A percentile compares a stretch with the other conserved stretches of the same genome.
phyloP scores from a whole-genome alignment of 176 grass and related monocot genomes.

The Phoenix dactylifera region DNA sequence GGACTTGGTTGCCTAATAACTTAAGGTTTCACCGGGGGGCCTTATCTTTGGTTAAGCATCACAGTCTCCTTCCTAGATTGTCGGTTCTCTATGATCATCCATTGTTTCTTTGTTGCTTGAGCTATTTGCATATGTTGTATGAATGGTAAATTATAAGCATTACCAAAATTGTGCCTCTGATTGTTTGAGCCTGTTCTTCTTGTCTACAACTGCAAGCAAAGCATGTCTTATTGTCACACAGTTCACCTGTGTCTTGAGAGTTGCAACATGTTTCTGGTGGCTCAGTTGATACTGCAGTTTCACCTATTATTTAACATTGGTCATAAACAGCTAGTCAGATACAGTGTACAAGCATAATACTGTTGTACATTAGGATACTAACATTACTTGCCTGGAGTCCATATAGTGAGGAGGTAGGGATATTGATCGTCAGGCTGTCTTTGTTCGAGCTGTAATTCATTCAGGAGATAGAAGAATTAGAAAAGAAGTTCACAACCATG shows the following conservation, averaged over 20 bases:
- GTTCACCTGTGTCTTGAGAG: conserved; percentile 25
- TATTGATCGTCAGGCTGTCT: conserved; percentile 67
- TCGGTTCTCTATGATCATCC: no score
- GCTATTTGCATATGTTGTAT: no score
- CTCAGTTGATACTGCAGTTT: conserved; percentile 43
- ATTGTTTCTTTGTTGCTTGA: no score
- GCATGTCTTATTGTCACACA: conserved; percentile 43
- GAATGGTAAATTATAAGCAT: conserved; percentile 16
- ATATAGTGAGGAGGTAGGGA: conserved; percentile 68
- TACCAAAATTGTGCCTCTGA: conserved; percentile 86
- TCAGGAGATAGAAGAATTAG: no score
- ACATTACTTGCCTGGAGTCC: conserved; percentile 54
- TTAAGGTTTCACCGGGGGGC: no score
- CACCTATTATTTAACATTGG: conserved; percentile 38
- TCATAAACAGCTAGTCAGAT: not conserved
- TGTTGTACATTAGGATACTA: not conserved
- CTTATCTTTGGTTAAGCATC: no score
- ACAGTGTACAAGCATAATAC: not conserved
- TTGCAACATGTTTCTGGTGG: conserved; percentile 27
- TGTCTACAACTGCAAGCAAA: conserved; percentile 28
- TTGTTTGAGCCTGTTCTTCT: conserved; percentile 59
- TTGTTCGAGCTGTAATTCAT: conserved; percentile 39
- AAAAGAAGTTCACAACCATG: no score
- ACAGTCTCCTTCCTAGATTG: no score
- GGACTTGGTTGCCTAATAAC: no score